Evolutionary conservation across 371 early-diverging fungal species (phyloP).

Genomic region (Paraphysoderma sedebokerense): DNA sequence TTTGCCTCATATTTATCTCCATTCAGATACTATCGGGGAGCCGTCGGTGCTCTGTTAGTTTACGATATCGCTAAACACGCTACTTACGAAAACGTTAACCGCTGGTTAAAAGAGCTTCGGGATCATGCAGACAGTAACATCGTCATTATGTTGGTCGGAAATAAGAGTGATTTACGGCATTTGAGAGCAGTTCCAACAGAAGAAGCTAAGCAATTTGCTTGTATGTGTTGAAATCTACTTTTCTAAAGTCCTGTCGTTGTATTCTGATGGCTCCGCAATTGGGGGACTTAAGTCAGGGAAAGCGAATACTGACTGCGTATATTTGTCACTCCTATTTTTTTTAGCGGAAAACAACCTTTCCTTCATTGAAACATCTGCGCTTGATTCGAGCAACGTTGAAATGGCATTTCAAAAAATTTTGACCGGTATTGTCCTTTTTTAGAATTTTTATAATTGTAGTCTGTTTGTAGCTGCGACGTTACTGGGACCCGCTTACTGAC

Average conservation of each 20-base stretch:
- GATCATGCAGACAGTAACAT: conserved; percentile 96
- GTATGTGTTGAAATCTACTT: conserved; percentile 32
- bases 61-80: conserved; percentile 96
- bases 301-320: neutral
- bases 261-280: neutral
- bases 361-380: conserved; percentile 91
- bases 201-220: conserved; percentile 90
- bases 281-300: neutral
- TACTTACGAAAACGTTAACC: conserved; percentile 86
- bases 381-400: conserved; percentile 89
- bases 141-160: conserved; percentile 97
- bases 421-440: conserved; percentile 40
- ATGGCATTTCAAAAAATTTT: conserved; percentile 80
- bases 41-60: conserved; percentile 97
- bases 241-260: neutral
- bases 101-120: conserved; percentile 97
- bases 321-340: neutral
- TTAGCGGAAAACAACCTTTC: conserved; percentile 72
- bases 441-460: neutral
- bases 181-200: conserved; percentile 91
- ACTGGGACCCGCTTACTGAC: conserved; percentile 1
- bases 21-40: conserved; percentile 93
- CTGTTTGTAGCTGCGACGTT: conserved; percentile 4
- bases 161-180: conserved; percentile 97
- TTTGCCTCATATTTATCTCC: too few species aligned